phyloP scores from a whole-genome alignment of 2,329 filamentous ascomycete genomes.

The Aspergillus fumigatus region DNA sequence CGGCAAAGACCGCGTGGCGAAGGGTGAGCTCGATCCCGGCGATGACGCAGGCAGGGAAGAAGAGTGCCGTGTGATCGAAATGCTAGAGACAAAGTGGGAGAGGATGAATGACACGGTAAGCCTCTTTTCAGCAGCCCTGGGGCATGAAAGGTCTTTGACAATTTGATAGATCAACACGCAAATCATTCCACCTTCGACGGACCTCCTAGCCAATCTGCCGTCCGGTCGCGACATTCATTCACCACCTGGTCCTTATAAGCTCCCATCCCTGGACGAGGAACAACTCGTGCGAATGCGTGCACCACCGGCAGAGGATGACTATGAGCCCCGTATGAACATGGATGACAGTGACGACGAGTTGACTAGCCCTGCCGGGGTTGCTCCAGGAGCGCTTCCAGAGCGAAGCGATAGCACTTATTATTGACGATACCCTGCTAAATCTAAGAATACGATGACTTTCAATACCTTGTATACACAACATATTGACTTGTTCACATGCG shows the following conservation, averaged over 20 bases:
- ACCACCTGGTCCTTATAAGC: constrained; percentile 61
- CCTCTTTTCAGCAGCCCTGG: constrained; percentile 1
- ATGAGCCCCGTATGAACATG: constrained; percentile 34
- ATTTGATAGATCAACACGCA: constrained; percentile 69
- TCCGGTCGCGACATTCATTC: constrained; percentile 80
- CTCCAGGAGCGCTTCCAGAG: constrained; percentile 34
- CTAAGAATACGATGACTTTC: not conserved
- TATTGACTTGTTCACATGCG: not conserved
- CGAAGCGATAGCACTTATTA: constrained; percentile 34
- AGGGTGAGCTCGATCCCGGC: constrained; percentile 46
- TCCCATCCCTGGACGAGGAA: constrained; percentile 61
- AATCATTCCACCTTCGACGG: constrained; percentile 64
- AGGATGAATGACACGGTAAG: constrained; percentile 88
- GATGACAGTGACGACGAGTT: constrained; percentile 42
- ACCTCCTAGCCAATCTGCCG: constrained; percentile 73
- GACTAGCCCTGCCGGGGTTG: constrained; percentile 13
- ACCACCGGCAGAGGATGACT: constrained; percentile 48
- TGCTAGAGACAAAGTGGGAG: constrained; percentile 83
- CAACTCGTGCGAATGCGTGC: constrained; percentile 57
- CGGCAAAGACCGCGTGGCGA: constrained; percentile 34
- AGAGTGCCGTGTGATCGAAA: constrained; percentile 78
- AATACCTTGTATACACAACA: not conserved
- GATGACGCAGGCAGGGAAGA: constrained; percentile 79
- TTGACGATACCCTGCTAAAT: constrained; percentile 14
- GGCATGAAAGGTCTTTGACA: constrained; percentile 4